A percentile compares a stretch with the other conserved stretches of the same genome.
Conservation (phyloP, 371 early-diverging fungal species). For the Dinochytrium kinnereticum region DNA sequence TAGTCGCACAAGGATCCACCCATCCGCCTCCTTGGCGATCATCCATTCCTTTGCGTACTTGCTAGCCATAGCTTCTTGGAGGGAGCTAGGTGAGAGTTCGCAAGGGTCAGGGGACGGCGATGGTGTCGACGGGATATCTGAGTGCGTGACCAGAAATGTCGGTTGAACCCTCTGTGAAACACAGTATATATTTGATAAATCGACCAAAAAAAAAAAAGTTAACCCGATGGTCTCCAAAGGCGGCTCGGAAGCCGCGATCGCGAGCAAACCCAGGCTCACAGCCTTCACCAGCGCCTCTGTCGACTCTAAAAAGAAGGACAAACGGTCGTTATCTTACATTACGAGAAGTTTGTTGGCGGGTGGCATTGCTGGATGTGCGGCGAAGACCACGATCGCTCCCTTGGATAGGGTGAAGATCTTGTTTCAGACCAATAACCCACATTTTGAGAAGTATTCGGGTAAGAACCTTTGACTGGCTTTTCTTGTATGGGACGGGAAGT, state of each 20-base stretch:
- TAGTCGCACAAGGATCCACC: too few species aligned
- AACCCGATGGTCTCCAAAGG: background rate
- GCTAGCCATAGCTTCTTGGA: too few species aligned
- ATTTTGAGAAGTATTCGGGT: slow-evolving; percentile 85
- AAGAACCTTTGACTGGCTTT: slow-evolving; percentile 22
- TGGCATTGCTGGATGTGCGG: slow-evolving; percentile 77
- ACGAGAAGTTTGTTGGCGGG: slow-evolving; percentile 66
- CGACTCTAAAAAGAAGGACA: slow-evolving; percentile 23
- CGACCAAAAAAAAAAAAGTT: background rate
- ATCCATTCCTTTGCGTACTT: too few species aligned
- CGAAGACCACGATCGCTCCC: slow-evolving; percentile 95
- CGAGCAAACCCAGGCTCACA: background rate
- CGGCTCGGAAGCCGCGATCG: background rate
- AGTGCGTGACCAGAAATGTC: too few species aligned
- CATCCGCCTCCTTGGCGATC: too few species aligned
- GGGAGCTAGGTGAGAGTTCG: too few species aligned
- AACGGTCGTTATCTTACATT: slow-evolving; percentile 53
- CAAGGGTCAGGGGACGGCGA: too few species aligned
- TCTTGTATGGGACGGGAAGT: too few species aligned
- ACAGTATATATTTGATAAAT: too few species aligned
- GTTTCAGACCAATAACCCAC: slow-evolving; percentile 91
- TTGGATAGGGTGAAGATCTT: slow-evolving; percentile 97
- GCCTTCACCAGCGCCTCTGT: background rate
- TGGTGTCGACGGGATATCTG: too few species aligned
- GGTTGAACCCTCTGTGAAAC: too few species aligned